A percentile compares a stretch with the other conserved stretches of the same genome.
These are phyloP conservation scores for Pyricularia pennisetigena DNA, from an alignment of 2,329 filamentous ascomycete species.

Conservation along the genomic window DNA sequence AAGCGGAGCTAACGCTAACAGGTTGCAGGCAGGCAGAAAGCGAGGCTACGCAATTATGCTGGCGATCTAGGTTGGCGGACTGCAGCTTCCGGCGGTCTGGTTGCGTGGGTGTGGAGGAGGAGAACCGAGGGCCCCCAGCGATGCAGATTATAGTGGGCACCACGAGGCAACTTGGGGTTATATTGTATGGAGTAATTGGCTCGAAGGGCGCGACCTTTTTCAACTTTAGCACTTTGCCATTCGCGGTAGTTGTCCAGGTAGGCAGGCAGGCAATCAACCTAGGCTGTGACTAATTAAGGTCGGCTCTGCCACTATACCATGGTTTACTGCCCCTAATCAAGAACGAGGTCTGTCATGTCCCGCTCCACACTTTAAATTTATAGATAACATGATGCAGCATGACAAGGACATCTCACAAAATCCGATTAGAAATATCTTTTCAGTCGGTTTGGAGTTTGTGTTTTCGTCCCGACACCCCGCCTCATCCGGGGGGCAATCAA, in stretches of 20 bases:
- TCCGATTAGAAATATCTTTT: neutral
- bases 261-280: too few relatives aligned
- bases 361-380: neutral
- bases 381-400: neutral
- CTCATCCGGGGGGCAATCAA: neutral
- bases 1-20: neutral
- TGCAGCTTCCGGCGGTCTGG: neutral
- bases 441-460: neutral
- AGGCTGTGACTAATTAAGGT: neutral
- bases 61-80: neutral
- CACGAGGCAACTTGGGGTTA: neutral
- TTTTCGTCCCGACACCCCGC: neutral
- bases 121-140: neutral
- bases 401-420: neutral
- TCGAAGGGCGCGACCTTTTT: neutral
- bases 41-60: neutral
- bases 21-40: neutral
- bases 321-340: neutral
- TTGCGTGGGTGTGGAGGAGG: neutral
- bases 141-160: constrained; percentile 6
- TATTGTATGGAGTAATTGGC: neutral
- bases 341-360: neutral
- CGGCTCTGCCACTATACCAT: neutral
- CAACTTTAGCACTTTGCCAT: neutral
- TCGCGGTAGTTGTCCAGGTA: too few relatives aligned